A percentile compares a stretch with the other conserved stretches of the same genome.
Evolutionary conservation across 257 asterid species (phyloP).

Genomic region (Capsicum pubescens): DNA sequence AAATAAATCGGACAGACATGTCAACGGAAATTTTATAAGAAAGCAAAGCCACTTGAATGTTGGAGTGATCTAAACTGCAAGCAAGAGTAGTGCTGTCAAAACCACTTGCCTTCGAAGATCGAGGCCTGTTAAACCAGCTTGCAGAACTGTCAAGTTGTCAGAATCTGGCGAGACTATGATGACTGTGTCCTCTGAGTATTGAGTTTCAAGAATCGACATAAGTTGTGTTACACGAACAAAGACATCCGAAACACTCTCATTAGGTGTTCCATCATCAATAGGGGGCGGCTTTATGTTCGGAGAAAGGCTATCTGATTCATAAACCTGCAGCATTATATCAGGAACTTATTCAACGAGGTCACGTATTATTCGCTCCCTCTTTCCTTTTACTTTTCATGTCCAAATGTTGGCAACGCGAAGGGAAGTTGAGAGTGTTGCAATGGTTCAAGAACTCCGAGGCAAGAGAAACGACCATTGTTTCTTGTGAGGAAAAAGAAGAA

Average conservation of each 20-base stretch:
- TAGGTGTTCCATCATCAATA: constrained; percentile 84
- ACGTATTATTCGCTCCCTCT: not conserved
- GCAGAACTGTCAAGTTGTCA: constrained; percentile 76
- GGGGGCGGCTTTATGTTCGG: constrained; percentile 85
- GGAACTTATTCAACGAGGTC: not conserved
- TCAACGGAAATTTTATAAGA: not conserved
- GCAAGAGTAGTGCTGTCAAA: not conserved
- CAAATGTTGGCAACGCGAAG: not conserved
- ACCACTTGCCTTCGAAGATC: constrained; percentile 73
- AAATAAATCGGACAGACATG: not conserved
- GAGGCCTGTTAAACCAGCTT: constrained; percentile 85
- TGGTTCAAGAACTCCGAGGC: not conserved
- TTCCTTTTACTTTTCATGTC: not conserved
- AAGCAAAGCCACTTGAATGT: constrained; percentile 23
- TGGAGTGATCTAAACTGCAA: not conserved
- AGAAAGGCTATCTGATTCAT: constrained; percentile 79
- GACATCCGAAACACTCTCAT: constrained; percentile 87
- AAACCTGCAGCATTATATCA: constrained; percentile 53
- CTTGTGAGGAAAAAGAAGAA: not conserved
- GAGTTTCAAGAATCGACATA: constrained; percentile 96
- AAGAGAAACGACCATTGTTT: not conserved
- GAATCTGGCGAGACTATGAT: constrained; percentile 92
- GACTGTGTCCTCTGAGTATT: constrained; percentile 75
- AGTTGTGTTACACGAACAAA: constrained; percentile 94
- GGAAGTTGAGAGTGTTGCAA: not conserved